Base-by-base conservation (phyloP, 176 grass and related monocot species). In the Zizania latifolia region DNA sequence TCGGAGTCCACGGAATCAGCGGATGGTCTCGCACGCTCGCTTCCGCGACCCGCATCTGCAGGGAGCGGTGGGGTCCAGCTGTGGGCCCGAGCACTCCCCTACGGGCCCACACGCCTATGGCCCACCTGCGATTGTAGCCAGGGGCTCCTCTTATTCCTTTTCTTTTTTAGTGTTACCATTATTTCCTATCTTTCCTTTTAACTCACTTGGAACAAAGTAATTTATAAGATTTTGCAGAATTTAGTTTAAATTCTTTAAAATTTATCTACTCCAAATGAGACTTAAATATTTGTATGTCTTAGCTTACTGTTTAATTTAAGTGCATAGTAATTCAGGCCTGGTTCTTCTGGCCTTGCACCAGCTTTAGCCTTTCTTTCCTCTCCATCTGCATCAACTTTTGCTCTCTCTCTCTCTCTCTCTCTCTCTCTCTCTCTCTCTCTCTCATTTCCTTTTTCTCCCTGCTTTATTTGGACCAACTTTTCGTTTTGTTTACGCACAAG, bases 331-430 rank as follows among this genome's bases (percentile, higher is more conserved):
- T 87, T 68, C 34, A 26, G 75, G 51, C 12, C 68, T 74, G 80
- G 61, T 74, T 74, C 80, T 73, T 62, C 67, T 78, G 73, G 50
- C 74, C 74, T 83, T 83, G 68, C 56, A 70, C 74, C 85, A 83
- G 80, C 85, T 83, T 87, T 78, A 68, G 9, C 74, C 74, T 78
- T 24, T 73, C n/a, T 78, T 87, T 83, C 44, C 80, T 45, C 37
- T 77, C 66, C 79, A 79, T 62, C 85, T 7, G 80, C 74, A 68
- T 87, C 80, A 87, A 66, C 85, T 74, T 83, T 86, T 53, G 8
- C 6, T 6, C 41, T 17, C n/a, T n/a, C n/a, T n/a, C n/a, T n/a
- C n/a, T n/a, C n/a, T n/a, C n/a, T n/a, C n/a, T n/a, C n/a, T n/a
- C n/a, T n/a, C n/a, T n/a, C n/a, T n/a, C n/a, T n/a, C n/a, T n/a